Base-by-base conservation (phyloP, 2,329 filamentous ascomycete genomes). In the Pestalotiopsis fici region DNA sequence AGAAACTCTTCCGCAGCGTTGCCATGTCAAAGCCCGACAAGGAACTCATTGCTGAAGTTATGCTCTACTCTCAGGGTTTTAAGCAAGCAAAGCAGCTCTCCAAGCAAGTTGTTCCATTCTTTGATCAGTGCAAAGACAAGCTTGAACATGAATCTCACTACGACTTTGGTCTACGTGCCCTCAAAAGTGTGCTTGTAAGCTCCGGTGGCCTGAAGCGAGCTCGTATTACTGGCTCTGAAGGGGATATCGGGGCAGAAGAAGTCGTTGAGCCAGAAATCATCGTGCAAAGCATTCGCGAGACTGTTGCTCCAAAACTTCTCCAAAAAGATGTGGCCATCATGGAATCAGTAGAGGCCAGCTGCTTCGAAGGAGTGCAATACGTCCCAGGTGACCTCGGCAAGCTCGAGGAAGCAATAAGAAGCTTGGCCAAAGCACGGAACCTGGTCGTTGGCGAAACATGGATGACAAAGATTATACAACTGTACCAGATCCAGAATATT, bases 11-110 rank as follows among this genome's bases (percentile, higher is more conserved):
- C 89, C 91, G 97, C 78, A 99, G 96, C 76, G 95, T 99, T 64
- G 96, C 96, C 70, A 99, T 99, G 96, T 99, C 96, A 12, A 99
- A 98, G 82, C 96, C 96, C 0, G 97, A 99, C 85, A 99, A 99
- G 81, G 97, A 99, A 80, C 91, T 99, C 67, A 99, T 99, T 81
- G 94, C 96, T 43, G 96, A 99, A 83, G 96, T 99, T 75, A 99
- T 99, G 97, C 89, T 99, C 43, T 99, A 98, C 86, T 99, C 97
- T 1, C 96, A 99, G 80, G 96, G 96, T 76, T 99, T 99, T 86
- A 97, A 93, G 75, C 94, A 97, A 79, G 96, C 96, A 43, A 99
- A 98, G 82, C 85, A 91, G 68, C 86, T 99, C 4, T 97, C 96
- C 1, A 96, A 95, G 77, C 94, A 98, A 74, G 97, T 95, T 0